Evolutionary conservation across 495 filamentous ascomycete species (phyloP), one percentile per base, ranked within the genome.

Genomic region (Xylaria curta): DNA sequence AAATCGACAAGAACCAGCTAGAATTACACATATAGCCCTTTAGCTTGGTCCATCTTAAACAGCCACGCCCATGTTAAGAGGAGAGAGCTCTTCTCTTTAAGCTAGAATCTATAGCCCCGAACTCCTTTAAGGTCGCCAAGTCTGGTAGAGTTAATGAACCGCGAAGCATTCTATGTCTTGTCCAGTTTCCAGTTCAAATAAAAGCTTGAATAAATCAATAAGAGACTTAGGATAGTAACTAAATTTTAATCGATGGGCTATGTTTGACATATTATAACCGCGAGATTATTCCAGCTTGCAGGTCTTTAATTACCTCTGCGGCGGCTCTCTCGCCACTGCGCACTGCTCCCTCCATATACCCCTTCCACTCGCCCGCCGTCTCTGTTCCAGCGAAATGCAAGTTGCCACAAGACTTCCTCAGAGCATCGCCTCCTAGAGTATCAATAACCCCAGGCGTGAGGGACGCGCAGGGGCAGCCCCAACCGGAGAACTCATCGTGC

Each of bases 331-430:
- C 63, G 0, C 84, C 84, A 44, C 72, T 76, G 15, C 78, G 51
- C 9, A 86, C 68, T 3, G 85, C 85, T 0, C 86, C 85, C 70
- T 87, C 84, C 84, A 88, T 86, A 70, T 84, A 85, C 21, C 85
- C 85, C 69, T 78, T 80, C 84, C 85, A 87, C 24, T 78, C 77
- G 12, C 40, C 70, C 3, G 82, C 75, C 33, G 78, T 84, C 76
- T 87, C 86, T 4, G 83, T 83, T 1, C 85, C 85, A 0, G 78
- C 82, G 76, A 87, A 87, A 71, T 87, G 86, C 19, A 86, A n/a
- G 69, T 81, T 76, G 1, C 78, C 74, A 72, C 77, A 77, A 13
- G 73, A 74, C 33, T 73, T 73, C 12, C 65, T 69, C 19, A 82
- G 49, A 10, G 63, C 73, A 4, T 74, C 66, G 9, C 79, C 79